phyloP scores from a whole-genome alignment of 176 grass and related monocot genomes.

The Zea mays region Zm-B73-REFERENCE-NAM-5.0 NC_050100.1:222912501-222913000 shows the following conservation, averaged over 20 bases:
- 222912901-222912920: background rate
- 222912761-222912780: background rate
- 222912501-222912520: constrained; percentile 78
- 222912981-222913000: no score
- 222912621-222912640: constrained; percentile 79
- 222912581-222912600: constrained; percentile 82
- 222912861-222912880: background rate
- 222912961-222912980: no score
- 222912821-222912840: background rate
- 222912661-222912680: background rate
- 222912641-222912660: background rate
- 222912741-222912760: background rate
- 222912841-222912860: constrained; percentile 5
- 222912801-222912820: constrained; percentile 2
- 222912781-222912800: background rate
- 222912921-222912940: background rate
- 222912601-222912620: constrained; percentile 76
- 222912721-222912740: background rate
- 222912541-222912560: constrained; percentile 63
- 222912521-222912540: constrained; percentile 63
- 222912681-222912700: background rate
- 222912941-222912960: no score
- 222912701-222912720: background rate
- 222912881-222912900: background rate
- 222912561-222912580: constrained; percentile 69